A percentile compares a stretch with the other conserved stretches of the same genome.
Conservation (phyloP, 2,329 filamentous ascomycete species). For the Emergomyces africanus region DNA sequence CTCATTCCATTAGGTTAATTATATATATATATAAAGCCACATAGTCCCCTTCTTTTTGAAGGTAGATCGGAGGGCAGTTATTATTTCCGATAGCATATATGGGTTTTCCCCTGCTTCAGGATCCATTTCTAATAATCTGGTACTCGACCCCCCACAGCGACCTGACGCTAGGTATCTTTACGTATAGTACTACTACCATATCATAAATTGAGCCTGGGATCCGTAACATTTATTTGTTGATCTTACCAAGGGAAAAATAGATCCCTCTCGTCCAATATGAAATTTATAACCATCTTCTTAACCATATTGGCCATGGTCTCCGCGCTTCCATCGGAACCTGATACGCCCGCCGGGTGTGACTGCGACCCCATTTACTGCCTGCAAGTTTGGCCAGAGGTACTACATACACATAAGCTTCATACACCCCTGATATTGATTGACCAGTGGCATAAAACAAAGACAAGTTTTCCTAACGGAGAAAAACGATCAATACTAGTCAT, state of each 20-base stretch:
- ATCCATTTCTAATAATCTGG: too few relatives aligned
- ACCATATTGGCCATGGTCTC: not conserved
- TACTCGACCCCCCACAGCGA: not conserved
- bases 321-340: not conserved
- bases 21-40: too few relatives aligned
- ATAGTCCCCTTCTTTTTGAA: too few relatives aligned
- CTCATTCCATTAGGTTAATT: too few relatives aligned
- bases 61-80: too few relatives aligned
- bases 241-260: not conserved
- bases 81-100: too few relatives aligned
- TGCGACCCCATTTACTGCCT: not conserved
- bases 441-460: not conserved
- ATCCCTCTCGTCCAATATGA: not conserved
- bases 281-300: not conserved
- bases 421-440: not conserved
- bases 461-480: not conserved
- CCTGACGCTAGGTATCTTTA: too few relatives aligned
- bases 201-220: not conserved
- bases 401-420: not conserved
- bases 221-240: not conserved
- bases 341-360: not conserved
- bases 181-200: not conserved
- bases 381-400: not conserved
- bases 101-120: too few relatives aligned
- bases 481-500: not conserved